Base-by-base conservation (phyloP, 345 rosid genomes). In the Anastatica hierochuntica region DNA sequence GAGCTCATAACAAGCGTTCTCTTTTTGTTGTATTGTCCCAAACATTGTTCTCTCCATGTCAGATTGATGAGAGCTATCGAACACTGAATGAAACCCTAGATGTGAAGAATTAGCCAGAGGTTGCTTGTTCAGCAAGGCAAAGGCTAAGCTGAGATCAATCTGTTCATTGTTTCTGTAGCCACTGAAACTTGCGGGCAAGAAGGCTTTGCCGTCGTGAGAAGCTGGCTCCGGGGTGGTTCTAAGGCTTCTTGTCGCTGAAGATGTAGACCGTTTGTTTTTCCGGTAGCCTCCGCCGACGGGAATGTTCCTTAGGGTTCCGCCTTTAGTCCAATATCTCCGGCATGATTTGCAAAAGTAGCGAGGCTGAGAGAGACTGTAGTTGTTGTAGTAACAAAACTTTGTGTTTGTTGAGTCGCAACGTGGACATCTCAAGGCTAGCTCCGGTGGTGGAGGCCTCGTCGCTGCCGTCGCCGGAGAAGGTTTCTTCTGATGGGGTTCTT, bases 311-410 rank as follows among this genome's bases (percentile, higher is more conserved):
- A 84, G 76, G 13, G 89, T 81, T 62, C 94, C 94, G 4, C 94
- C 94, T 73, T 84, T 84, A 15, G 94, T 84, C 94, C 94, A 84
- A 55, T 84, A 84, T 70, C 94, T 69, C 43, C 89, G 60, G 72
- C 94, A 84, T 11, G 86, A 74, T 66, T 84, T 84, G 84, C 94
- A 84, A 45, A 84, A 84, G 81, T 81, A 81, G 49, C 94, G 72
- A 12, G 94, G 94, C 77, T 84, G 94, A 49, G 89, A 56, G 54
- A 81, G 84, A 56, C 89, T 84, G 79, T 84, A 84, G 65, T 84
- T 84, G 79, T 84, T 84, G 86, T 84, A 84, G 74, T 84, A 84
- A 71, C 94, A 84, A 63, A 84, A 84, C 62, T 84, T 84, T 56
- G 94, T 84, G 79, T 84, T 84, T 38, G 78, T 66, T 66, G 94